Evolutionary conservation across 192 early-diverging fungal species (phyloP).

Genomic region (Rhizoclosmatium sp.): DNA sequence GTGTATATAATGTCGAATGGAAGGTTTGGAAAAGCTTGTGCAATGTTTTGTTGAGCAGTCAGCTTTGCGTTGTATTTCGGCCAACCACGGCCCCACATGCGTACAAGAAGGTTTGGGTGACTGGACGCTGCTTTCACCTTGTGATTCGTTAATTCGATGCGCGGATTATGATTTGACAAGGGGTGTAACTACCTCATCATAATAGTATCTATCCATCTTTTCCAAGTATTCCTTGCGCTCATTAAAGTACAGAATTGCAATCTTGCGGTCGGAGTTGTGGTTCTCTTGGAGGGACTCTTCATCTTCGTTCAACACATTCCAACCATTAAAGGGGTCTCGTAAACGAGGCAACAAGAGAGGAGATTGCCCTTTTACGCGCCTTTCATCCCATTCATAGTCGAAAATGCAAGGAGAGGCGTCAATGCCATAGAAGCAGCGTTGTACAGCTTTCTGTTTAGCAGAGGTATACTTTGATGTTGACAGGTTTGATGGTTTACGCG

Average conservation of each 20-base stretch:
- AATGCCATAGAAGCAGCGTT: background rate
- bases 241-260: conserved; percentile 25
- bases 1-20: conserved; percentile 27
- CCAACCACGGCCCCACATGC: conserved; percentile 27
- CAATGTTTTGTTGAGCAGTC: conserved; percentile 16
- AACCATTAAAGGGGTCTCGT: background rate
- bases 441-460: background rate
- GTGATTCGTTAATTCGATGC: background rate
- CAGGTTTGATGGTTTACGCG: no score
- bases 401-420: background rate
- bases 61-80: background rate
- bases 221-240: conserved; percentile 27
- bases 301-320: background rate
- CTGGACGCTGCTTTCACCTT: conserved; percentile 7
- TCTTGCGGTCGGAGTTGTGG: background rate
- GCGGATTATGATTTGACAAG: background rate
- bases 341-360: background rate
- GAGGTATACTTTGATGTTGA: background rate
- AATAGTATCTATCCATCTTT: conserved; percentile 33
- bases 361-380: background rate
- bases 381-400: conserved; percentile 2
- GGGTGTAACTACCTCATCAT: conserved; percentile 20
- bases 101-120: background rate
- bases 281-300: background rate
- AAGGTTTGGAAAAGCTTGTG: conserved; percentile 1